Evolutionary conservation across 352 stramenopile species (phyloP).

Genomic region (Phytophthora colocasiae): DNA sequence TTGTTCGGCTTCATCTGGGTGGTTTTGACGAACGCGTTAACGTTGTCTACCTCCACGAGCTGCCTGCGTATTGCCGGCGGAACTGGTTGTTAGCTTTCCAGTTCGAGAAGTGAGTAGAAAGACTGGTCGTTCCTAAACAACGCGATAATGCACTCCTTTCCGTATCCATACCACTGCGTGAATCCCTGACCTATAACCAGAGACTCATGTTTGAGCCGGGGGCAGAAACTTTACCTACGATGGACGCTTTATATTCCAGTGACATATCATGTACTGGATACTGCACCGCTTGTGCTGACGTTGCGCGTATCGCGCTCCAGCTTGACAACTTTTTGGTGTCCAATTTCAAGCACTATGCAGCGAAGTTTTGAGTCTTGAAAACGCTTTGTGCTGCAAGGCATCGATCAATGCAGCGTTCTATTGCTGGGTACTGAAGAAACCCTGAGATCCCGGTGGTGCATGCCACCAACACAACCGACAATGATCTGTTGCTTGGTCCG

Average conservation of each 20-base stretch:
- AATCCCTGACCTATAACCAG: too few species aligned
- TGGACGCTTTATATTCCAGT: background rate
- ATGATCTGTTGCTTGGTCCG: too few species aligned
- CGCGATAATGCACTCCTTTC: too few species aligned
- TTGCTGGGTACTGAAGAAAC: too few species aligned
- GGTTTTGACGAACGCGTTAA: constrained; percentile 64
- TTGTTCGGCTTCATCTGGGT: constrained; percentile 54
- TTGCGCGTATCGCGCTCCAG: background rate
- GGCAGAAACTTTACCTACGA: background rate
- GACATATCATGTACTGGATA: background rate
- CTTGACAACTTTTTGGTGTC: background rate
- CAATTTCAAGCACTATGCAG: background rate
- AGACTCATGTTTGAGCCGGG: background rate
- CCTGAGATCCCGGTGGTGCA: too few species aligned
- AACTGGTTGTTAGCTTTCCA: constrained; percentile 38
- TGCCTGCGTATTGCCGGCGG: constrained; percentile 62
- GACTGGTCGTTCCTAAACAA: too few species aligned
- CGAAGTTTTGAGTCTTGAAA: too few species aligned
- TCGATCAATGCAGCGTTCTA: too few species aligned
- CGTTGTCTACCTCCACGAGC: constrained; percentile 51
- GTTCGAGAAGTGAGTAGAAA: background rate
- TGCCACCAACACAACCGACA: too few species aligned
- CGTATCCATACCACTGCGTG: background rate
- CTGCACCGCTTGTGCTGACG: too few species aligned
- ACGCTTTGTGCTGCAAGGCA: too few species aligned